Evolutionary conservation across 306 rosid species (phyloP), one percentile per base, ranked within the genome.

Genomic region (Phaseolus lunatus): DNA sequence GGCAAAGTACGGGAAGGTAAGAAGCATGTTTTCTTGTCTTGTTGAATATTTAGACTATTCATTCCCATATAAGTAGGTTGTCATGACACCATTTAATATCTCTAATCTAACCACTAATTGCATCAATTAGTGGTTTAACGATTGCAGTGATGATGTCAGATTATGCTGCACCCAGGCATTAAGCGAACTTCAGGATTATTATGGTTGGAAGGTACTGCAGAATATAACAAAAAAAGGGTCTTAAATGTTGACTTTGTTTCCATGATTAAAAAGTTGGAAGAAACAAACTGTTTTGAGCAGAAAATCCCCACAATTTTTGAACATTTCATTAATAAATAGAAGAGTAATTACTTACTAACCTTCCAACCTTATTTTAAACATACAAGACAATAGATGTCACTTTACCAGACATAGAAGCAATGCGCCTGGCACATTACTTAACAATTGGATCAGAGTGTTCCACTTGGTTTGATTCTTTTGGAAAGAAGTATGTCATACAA

Each of bases 51-150:
- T 58, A 43, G 31, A 64, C 35, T 9, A 47, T 81, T 64, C 64
- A 78, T 57, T 24, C 31, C 3, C 13, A 44, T 22, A 16, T 43
- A 29, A 72, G 56, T 41, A 64, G 45, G n/a, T 70, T 68, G 37
- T 23, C 75, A 58, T 80, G 3, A 87, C 84, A 69, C 80, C 8
- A 61, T 20, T 71, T 79, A 33, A 78, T 4, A 49, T 31, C 22
- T 37, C 54, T 41, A 87, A 89, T 37, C 54, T 41, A 87, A 89
- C 97, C 98, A 84, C 92, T 84, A 85, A 85, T 88, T 88, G 66
- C 81, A 20, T 75, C 86, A 71, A 91, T 88, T 90, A 94, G 98
- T 94, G 98, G 98, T 94, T 94, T 81, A 82, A 94, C 71, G 97
- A 94, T 87, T 86, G 95, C 82, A 89, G 92, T 66, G 93, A 92